A percentile compares a stretch with the other conserved stretches of the same genome.
Evolutionary conservation across 345 rosid species (phyloP).

Genomic region (Reutealis trisperma): DNA sequence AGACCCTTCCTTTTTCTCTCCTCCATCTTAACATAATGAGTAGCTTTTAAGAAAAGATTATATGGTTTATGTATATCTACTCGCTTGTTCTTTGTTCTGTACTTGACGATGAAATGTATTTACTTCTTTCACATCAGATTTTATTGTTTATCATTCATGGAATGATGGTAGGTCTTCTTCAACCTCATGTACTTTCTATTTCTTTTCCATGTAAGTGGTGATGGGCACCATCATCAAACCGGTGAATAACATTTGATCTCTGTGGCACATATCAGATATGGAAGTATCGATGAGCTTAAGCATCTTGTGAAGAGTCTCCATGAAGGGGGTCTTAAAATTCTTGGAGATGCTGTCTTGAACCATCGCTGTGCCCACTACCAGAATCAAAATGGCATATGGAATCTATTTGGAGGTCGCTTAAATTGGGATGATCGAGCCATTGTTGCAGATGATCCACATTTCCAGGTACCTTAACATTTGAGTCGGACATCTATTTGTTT

Average conservation of each 20-base stretch:
- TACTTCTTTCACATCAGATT: neutral
- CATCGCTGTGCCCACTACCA: constrained; percentile 93
- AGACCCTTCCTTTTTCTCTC: neutral
- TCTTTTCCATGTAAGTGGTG: neutral
- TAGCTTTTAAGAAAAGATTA: neutral
- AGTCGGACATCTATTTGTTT: constrained; percentile 11
- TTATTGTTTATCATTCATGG: neutral
- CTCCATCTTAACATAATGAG: neutral
- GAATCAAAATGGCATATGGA: constrained; percentile 92
- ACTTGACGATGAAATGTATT: neutral
- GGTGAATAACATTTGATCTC: constrained; percentile 12
- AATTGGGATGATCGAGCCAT: constrained; percentile 95
- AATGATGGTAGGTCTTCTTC: constrained; percentile 1
- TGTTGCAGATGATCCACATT: constrained; percentile 96
- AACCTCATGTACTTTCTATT: neutral
- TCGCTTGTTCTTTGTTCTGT: neutral
- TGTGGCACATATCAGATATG: constrained; percentile 55
- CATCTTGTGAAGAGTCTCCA: constrained; percentile 68
- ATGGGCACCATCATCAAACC: constrained; percentile 1
- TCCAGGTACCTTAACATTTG: constrained; percentile 57
- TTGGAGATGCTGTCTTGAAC: constrained; percentile 93
- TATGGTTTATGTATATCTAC: neutral
- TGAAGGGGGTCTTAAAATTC: constrained; percentile 68
- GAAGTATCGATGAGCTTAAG: constrained; percentile 80
- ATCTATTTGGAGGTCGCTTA: constrained; percentile 85